Conservation (phyloP, 768 basidiomycete species). For the Lactarius evosmus region DNA sequence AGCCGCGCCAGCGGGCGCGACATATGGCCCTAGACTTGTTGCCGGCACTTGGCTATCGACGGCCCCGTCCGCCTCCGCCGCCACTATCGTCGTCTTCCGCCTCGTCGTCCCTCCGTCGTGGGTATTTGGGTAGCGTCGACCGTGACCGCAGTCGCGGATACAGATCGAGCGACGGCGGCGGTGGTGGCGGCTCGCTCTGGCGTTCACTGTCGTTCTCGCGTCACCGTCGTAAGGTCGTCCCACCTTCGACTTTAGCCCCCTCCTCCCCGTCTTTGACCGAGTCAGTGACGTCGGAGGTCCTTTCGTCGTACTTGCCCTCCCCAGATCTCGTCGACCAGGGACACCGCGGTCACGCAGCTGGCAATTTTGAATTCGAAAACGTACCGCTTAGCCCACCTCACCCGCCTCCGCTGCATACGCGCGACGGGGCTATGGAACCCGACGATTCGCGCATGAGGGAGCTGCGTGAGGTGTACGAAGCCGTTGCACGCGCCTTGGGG, state of each 20-base stretch:
- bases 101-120: not conserved
- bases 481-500: conserved; percentile 25
- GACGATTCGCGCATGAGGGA: conserved; percentile 18
- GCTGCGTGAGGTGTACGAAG: conserved; percentile 23
- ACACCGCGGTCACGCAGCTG: not conserved
- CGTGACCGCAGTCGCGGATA: not conserved
- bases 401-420: conserved; percentile 23
- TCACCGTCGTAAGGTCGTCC: not conserved
- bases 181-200: conserved; percentile 8
- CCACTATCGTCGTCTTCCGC: not conserved
- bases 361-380: conserved; percentile 16
- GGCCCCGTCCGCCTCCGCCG: not conserved
- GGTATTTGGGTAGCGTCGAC: not conserved
- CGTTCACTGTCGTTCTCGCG: conserved; percentile 15
- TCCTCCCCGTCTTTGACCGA: conserved; percentile 19
- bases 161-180: not conserved
- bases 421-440: conserved; percentile 15
- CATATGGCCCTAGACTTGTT: not conserved
- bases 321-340: conserved; percentile 6
- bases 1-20: conserved; percentile 15
- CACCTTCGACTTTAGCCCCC: not conserved
- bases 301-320: conserved; percentile 27
- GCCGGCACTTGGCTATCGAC: not conserved
- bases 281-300: conserved; percentile 23
- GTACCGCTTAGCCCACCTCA: conserved; percentile 25